These are phyloP conservation scores for Sherardia arvensis DNA, from an alignment of 257 asterid genomes.

Conservation along the genomic window DNA sequence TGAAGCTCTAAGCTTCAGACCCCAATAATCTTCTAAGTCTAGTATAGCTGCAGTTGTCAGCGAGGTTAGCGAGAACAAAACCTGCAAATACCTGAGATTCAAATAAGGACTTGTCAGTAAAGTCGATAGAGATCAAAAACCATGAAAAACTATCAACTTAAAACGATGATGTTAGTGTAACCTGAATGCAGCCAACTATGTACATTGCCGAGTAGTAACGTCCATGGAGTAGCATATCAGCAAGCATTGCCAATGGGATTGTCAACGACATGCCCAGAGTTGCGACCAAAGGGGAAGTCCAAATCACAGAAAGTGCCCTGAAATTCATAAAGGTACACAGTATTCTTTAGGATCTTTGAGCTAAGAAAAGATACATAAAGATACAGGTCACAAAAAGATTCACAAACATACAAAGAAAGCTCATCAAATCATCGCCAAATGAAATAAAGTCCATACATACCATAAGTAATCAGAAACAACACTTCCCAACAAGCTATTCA, in stretches of 20 bases:
- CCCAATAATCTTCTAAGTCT: constrained; percentile 26
- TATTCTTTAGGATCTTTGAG: neutral
- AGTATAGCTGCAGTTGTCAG: constrained; percentile 36
- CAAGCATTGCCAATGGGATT: constrained; percentile 71
- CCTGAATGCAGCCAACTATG: constrained; percentile 70
- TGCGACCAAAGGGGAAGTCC: constrained; percentile 80
- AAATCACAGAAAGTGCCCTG: constrained; percentile 77
- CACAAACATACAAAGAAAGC: neutral
- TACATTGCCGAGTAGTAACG: constrained; percentile 52
- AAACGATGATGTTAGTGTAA: constrained; percentile 1
- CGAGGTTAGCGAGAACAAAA: constrained; percentile 49
- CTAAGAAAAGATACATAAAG: no score
- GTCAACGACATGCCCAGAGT: constrained; percentile 82
- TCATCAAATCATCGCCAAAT: neutral
- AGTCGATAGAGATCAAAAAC: neutral
- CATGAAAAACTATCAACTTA: neutral
- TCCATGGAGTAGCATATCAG: constrained; percentile 71
- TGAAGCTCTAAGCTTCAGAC: neutral
- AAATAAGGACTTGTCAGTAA: constrained; percentile 1
- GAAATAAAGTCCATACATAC: constrained; percentile 42
- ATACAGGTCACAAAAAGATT: no score
- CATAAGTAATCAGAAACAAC: constrained; percentile 71
- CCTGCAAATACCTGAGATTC: constrained; percentile 65
- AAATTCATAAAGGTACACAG: neutral
- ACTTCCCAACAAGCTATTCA: constrained; percentile 67